Conservation (phyloP, 768 basidiomycete species). For the Boletellus sp. region DNA sequence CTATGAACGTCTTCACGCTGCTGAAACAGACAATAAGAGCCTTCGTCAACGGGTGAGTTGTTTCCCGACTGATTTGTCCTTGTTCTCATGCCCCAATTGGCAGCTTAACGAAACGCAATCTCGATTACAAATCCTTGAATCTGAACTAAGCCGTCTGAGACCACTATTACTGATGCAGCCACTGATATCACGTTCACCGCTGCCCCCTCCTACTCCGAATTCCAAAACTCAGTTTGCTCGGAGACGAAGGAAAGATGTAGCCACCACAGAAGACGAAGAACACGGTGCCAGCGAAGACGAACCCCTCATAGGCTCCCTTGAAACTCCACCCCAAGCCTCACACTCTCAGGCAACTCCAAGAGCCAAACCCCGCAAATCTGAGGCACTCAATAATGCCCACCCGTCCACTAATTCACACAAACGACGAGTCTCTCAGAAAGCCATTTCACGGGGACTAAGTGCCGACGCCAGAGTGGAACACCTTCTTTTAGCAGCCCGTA, state of each 20-base stretch:
- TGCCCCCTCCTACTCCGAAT: slow-evolving; percentile 22
- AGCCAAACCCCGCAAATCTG: slow-evolving; percentile 20
- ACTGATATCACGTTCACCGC: slow-evolving; percentile 24
- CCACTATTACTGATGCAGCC: slow-evolving; percentile 70
- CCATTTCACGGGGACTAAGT: slow-evolving; percentile 32
- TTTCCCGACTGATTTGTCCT: neutral
- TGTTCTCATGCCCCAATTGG: slow-evolving; percentile 6
- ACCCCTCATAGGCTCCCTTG: slow-evolving; percentile 14
- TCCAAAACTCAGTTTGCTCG: slow-evolving; percentile 19
- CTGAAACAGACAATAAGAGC: slow-evolving; percentile 58
- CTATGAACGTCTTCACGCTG: slow-evolving; percentile 46
- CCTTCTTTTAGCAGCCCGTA: slow-evolving; percentile 67
- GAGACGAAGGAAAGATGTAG: slow-evolving; percentile 26
- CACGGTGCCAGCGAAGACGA: slow-evolving; percentile 26
- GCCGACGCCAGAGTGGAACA: slow-evolving; percentile 72
- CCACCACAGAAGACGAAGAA: slow-evolving; percentile 26
- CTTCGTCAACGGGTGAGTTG: slow-evolving; percentile 56
- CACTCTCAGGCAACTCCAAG: slow-evolving; percentile 21
- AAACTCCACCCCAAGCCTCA: slow-evolving; percentile 14
- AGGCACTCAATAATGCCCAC: slow-evolving; percentile 11
- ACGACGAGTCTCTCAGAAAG: slow-evolving; percentile 28
- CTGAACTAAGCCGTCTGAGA: slow-evolving; percentile 60
- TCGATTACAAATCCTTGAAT: slow-evolving; percentile 54
- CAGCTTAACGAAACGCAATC: slow-evolving; percentile 59
- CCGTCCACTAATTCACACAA: slow-evolving; percentile 12